Conservation (phyloP, 331 rosid species). For the Saraca asoca region DNA sequence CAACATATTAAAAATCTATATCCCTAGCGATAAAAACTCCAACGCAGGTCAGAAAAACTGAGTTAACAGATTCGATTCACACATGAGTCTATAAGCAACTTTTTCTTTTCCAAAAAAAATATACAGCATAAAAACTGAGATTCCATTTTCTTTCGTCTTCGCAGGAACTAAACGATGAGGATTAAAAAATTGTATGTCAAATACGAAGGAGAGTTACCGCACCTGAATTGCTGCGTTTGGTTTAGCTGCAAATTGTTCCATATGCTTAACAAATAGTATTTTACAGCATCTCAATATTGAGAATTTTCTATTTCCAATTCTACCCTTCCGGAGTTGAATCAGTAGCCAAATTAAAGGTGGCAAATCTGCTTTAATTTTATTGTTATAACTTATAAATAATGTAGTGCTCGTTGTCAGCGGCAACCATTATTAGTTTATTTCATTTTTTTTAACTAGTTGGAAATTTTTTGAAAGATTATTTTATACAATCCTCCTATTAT, state of each 20-base stretch:
- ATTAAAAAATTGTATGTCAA: not conserved
- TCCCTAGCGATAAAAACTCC: no score
- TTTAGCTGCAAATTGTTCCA: conserved; percentile 13
- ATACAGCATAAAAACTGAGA: not conserved
- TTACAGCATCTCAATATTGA: not conserved
- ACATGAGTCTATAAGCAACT: not conserved
- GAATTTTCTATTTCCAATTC: not conserved
- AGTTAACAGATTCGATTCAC: no score
- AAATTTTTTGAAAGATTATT: no score
- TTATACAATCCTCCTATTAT: no score
- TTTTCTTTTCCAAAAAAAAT: not conserved
- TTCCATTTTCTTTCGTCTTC: conserved; percentile 27
- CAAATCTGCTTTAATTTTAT: no score
- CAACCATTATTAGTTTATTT: no score
- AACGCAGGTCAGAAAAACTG: not conserved
- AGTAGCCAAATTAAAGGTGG: no score
- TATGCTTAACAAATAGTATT: not conserved
- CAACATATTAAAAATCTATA: conserved; percentile 28
- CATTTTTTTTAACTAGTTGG: no score
- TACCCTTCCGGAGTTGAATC: not conserved
- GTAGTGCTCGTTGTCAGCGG: no score
- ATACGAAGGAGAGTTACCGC: conserved; percentile 1
- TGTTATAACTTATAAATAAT: no score
- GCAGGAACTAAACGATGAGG: conserved; percentile 21
- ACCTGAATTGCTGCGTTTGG: conserved; percentile 18